Base-by-base conservation (phyloP, 2,329 filamentous ascomycete genomes). In the Tolypocladium amazonense region DNA sequence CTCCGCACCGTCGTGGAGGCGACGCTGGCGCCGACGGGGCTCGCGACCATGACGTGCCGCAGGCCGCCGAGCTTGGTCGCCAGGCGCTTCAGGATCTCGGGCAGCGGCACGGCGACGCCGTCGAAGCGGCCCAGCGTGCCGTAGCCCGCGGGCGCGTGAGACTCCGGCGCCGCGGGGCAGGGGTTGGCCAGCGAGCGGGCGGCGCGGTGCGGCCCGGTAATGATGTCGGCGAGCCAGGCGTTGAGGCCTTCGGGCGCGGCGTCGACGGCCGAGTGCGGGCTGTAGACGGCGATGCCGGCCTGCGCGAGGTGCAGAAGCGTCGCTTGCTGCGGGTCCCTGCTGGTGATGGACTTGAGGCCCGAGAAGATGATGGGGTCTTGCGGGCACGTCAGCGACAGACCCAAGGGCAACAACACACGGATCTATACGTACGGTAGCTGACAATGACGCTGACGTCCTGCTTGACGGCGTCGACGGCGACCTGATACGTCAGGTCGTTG, bases 361-460 rank as follows among this genome's bases (percentile, higher is more conserved):
- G 89, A 86, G 79, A 99, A 99, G 71, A 99, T 97, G 71, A 97
- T 94, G 27, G 94, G 94, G 75, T 99, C 90, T 95, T 62, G 58
- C 11, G 27, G 38, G 20, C 39, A 20, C 58, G 23, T 54, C 25
- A 62, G 45, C 23, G 23, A 27, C 12, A 11, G 11, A 3, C 23
- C 23, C 4, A 14, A 59, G 53, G 56, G 14, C 41, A 33, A n/a
- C 20, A 53, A 12, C 20, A 15, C 25, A 8, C 4, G 9, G 30
- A 7, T 8, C 23, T 9, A 11, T 6, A 59, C 73, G 25, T 61
- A 95, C 91, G 94, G 73, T 99, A 99, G 68, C 91, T 88, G 60
- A 99, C 81, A 58, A 99, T 85, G 62, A 96, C 84, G 9, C 88
- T 90, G 62, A 86, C 89, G 45, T 85, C 83, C 61, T 88, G 82